Evolutionary conservation across 768 basidiomycete species (phyloP), one percentile per base, ranked within the genome.

Genomic region (Grammothele lineata): DNA sequence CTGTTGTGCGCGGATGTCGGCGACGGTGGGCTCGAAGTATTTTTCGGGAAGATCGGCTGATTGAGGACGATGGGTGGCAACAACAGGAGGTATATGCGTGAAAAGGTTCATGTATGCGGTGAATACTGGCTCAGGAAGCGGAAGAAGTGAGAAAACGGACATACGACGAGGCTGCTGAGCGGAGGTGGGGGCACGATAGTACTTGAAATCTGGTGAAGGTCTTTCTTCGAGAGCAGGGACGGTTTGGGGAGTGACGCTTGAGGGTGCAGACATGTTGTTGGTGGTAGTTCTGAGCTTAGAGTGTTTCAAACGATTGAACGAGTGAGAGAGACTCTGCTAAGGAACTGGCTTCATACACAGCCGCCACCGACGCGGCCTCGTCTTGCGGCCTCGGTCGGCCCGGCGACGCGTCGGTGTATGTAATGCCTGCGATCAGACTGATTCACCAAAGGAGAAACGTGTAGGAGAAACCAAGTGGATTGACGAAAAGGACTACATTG

Each of bases 1-100:
- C 62, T 89, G 89, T 4, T 83, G 80, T 3, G 74, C 75, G 57
- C 76, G 80, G 48, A 92, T 67, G 59, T 92, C 90, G 5, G 82
- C 73, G 14, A 78, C 55, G 10, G 83, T 88, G 3, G 85, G 86
- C 5, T 72, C 76, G 58, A 90, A 90, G 62, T 84, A 88, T 3
- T 79, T 76, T 54, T 91, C 88, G 2, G 88, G 79, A 11, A 89
- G 64, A 15, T 76, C 70, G 43, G 66, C 73, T 77, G 63, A 17
- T 21, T 1, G 41, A 9, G 40, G 11, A 26, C 35, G 37, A 35
- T 26, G 25, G 23, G 41, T 4, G 33, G 23, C 14, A n/a, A 24
- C 12, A n/a, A n/a, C n/a, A n/a, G n/a, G n/a, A 19, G 21, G n/a
- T 2, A 26, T 22, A 8, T 10, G 22, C 5, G 19, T 30, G 40